Conservation (phyloP, 805 yeast species). For the Sugiyamaella boreocaroliniensis region DNA sequence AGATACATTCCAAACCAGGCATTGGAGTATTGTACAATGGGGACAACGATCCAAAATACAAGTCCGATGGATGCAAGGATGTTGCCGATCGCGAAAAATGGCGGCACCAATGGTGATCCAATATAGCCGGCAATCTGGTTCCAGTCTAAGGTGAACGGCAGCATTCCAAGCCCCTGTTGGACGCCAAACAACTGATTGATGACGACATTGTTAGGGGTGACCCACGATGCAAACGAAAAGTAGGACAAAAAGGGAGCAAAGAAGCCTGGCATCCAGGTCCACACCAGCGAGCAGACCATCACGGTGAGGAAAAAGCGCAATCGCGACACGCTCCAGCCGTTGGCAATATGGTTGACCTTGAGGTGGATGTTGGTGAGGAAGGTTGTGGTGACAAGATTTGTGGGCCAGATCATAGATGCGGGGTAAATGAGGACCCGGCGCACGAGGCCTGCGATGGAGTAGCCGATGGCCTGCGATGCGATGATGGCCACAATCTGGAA, state of each 20-base stretch:
- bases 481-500: slow-evolving; percentile 46
- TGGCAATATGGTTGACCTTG: slow-evolving; percentile 44
- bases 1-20: slow-evolving; percentile 53
- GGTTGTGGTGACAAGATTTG: slow-evolving; percentile 52
- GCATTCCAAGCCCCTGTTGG: slow-evolving; percentile 52
- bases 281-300: slow-evolving; percentile 37
- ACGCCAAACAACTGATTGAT: slow-evolving; percentile 62
- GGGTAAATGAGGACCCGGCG: slow-evolving; percentile 57
- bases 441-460: slow-evolving; percentile 58
- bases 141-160: slow-evolving; percentile 69
- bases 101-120: slow-evolving; percentile 61
- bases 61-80: slow-evolving; percentile 43
- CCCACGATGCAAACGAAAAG: slow-evolving; percentile 61
- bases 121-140: slow-evolving; percentile 48
- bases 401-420: slow-evolving; percentile 66
- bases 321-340: slow-evolving; percentile 57
- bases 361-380: slow-evolving; percentile 48
- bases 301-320: slow-evolving; percentile 42
- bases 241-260: slow-evolving; percentile 52
- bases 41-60: slow-evolving; percentile 47
- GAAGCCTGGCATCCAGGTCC: slow-evolving; percentile 58
- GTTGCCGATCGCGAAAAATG: slow-evolving; percentile 41
- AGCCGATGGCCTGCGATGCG: slow-evolving; percentile 59
- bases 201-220: slow-evolving; percentile 48
- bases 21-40: slow-evolving; percentile 49